A percentile compares a stretch with the other conserved stretches of the same genome.
Conservation (phyloP, 306 rosid genomes). For the Begonia masoniana region DNA sequence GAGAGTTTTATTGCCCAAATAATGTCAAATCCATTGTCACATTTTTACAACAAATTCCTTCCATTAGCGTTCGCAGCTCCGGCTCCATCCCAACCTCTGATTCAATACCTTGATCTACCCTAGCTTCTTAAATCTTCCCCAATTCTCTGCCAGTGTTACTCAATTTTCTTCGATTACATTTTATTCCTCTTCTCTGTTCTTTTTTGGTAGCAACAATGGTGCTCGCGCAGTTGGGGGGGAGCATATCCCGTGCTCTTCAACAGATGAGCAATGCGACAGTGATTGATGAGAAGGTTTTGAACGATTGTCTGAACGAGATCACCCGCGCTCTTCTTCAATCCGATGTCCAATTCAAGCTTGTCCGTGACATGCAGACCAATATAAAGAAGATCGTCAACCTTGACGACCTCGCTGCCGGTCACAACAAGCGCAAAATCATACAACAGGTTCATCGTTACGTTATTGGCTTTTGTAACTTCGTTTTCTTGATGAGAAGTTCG, state of each 20-base stretch:
- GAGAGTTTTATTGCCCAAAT: no score
- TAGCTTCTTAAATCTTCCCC: neutral
- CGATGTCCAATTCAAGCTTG: constrained; percentile 88
- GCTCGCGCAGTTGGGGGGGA: constrained; percentile 78
- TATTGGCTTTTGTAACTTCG: no score
- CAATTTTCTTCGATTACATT: neutral
- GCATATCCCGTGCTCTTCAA: constrained; percentile 89
- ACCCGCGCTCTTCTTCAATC: constrained; percentile 85
- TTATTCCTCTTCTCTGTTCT: neutral
- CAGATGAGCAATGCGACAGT: constrained; percentile 93
- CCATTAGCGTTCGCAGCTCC: neutral
- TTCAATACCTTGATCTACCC: neutral
- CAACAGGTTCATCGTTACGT: constrained; percentile 36
- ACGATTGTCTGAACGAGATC: constrained; percentile 79
- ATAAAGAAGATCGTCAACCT: constrained; percentile 80
- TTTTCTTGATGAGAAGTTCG: no score
- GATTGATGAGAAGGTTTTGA: constrained; percentile 80
- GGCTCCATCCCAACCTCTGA: neutral
- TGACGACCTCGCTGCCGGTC: constrained; percentile 82
- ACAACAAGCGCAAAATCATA: constrained; percentile 78
- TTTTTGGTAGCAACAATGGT: constrained; percentile 43
- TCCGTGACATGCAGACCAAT: constrained; percentile 73
- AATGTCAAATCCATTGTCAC: neutral
- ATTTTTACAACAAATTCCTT: neutral
- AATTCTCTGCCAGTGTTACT: neutral